Percentiles rank a stretch among this genome's conserved stretches.
Evolutionary conservation across 768 basidiomycete genomes (phyloP).

Genomic region (Boletellus ananiceps): DNA sequence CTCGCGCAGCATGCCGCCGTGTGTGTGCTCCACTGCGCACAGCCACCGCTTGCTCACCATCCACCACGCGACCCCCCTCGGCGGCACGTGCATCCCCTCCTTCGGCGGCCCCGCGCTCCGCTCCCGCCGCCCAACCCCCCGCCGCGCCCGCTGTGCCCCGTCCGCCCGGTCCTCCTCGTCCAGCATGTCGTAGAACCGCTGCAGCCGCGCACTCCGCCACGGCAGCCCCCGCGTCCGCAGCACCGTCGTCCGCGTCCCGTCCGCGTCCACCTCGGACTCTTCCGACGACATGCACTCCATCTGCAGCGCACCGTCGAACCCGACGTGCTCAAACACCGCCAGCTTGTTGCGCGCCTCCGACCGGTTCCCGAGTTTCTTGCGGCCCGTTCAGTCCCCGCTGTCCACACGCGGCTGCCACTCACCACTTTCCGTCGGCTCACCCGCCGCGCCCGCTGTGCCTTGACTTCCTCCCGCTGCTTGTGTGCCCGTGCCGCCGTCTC

Average conservation of each 20-base stretch:
- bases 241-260: slow-evolving; percentile 31
- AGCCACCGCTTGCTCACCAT: slow-evolving; percentile 74
- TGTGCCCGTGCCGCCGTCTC: slow-evolving; percentile 36
- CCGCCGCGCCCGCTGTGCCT: slow-evolving; percentile 59
- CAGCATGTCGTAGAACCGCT: slow-evolving; percentile 54
- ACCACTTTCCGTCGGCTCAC: slow-evolving; percentile 60
- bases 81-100: slow-evolving; percentile 55
- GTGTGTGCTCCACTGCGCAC: slow-evolving; percentile 45
- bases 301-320: slow-evolving; percentile 67
- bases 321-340: slow-evolving; percentile 51
- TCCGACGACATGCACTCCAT: slow-evolving; percentile 79
- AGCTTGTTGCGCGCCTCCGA: slow-evolving; percentile 54
- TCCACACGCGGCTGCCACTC: slow-evolving; percentile 16
- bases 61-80: slow-evolving; percentile 61
- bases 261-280: slow-evolving; percentile 58
- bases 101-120: slow-evolving; percentile 53
- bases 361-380: slow-evolving; percentile 61
- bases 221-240: slow-evolving; percentile 54
- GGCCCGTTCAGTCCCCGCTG: background rate
- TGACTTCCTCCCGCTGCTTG: slow-evolving; percentile 55
- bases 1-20: slow-evolving; percentile 46
- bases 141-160: slow-evolving; percentile 46
- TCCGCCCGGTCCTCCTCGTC: slow-evolving; percentile 54
- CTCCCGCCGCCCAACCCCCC: slow-evolving; percentile 53
- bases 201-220: slow-evolving; percentile 66